Evolutionary conservation across 768 basidiomycete species (phyloP), one percentile per base, ranked within the genome.

Genomic region (Amanita jacksonii): DNA sequence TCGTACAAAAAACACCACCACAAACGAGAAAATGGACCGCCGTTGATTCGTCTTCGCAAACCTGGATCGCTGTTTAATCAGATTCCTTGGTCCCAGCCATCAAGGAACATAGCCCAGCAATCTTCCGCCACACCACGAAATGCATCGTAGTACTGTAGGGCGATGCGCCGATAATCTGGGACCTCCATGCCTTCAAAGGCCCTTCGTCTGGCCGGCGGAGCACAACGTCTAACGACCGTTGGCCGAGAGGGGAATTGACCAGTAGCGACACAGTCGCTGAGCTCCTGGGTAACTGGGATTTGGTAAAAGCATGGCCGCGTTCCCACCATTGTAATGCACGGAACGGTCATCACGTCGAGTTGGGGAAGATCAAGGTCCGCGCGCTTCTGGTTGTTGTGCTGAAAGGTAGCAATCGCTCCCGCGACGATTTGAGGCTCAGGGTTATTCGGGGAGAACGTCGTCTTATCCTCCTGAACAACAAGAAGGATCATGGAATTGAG

Each of bases 361-460:
- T 31, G 30, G 12, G 51, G 45, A 13, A 53, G 47, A 30, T 46
- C 51, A 38, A 38, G 20, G 36, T 20, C 36, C 15, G 24, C 25
- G 4, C 28, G 20, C 10, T 24, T 41, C 13, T 52, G 52, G 18
- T 36, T 41, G 51, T 59, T 63, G 33, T 54, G 50, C 41, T 52
- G 48, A 50, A 55, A 62, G 19, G 61, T 62, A 9, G 63, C 62
- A 37, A 66, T 57, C 4, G 61, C 59, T 27, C 51, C 49, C 9
- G 60, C 63, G 20, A 65, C 54, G 24, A 66, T 49, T 41, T 57
- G 57, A 9, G 63, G 52, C 38, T 63, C 62, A 15, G 57, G 57
- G 44, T 62, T 52, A 8, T 23, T 46, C 12, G 23, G 33, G 28
- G 13, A 41, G 22, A 42, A 8, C 8, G 16, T 49, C 43, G 44